Evolutionary conservation across 2,329 filamentous ascomycete genomes (phyloP), one percentile per base, ranked within the genome.

Genomic region (Alternaria sp.): DNA sequence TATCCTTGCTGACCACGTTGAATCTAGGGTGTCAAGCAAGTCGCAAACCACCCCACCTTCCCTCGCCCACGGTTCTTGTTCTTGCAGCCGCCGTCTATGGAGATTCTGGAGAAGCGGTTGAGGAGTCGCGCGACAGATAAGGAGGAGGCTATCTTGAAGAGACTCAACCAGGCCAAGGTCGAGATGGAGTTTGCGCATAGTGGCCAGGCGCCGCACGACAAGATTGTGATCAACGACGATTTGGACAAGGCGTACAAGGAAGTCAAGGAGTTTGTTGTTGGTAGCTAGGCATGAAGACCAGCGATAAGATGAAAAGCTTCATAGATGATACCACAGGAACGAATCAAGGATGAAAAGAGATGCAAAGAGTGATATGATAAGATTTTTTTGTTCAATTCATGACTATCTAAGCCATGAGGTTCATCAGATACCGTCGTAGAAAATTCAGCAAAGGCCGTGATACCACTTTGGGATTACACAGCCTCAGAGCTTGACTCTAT

Each of bases 401-500:
- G 69, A 67, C 71, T 72, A 77, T 68, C 63, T 71, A 76, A 71
- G 70, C 71, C 70, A 69, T 60, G 55, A 69, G 71, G 80, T 82
- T 78, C 75, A 77, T 83, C 81, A 83, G 81, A 81, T 82, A 82
- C 78, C 78, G 77, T 81, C 75, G 79, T 83, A 81, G 80, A 78
- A 77, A 82, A 66, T 74, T 77, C 79, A 80, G 76, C 79, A 80
- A 66, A 59, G 74, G 74, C 77, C 74, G 73, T 75, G 76, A 76
- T 80, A 80, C 81, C 81, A 77, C 81, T 80, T 81, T 82, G 81
- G 81, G 79, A 77, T 79, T 79, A 75, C 76, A 77, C 71, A 70
- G 71, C 87, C 88, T 97, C 92, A 92, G 94, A 93, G 93, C 93
- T 97, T 97, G 93, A 97, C 93, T 97, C 94, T 97, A 94, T 94